A percentile compares a stretch with the other conserved stretches of the same genome.
These are phyloP conservation scores for Anacardium occidentale DNA, from an alignment of 345 rosid species.

Conservation along the genomic window DNA sequence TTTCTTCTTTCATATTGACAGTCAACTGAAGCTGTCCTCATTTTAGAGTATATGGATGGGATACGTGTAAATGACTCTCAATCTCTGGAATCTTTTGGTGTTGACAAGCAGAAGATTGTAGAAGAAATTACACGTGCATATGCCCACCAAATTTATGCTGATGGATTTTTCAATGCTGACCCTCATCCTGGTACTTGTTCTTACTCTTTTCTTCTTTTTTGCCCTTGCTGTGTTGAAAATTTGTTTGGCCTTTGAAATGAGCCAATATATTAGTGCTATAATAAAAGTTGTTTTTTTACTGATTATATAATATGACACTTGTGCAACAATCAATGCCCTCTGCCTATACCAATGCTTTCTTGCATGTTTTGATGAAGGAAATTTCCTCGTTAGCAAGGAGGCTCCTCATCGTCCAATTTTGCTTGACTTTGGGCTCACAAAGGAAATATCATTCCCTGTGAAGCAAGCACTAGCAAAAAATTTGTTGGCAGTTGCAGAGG, in stretches of 20 bases:
- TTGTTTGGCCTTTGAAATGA: neutral
- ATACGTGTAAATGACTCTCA: slow-evolving; percentile 81
- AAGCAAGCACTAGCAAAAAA: slow-evolving; percentile 95
- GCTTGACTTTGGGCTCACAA: slow-evolving; percentile 94
- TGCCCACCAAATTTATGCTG: slow-evolving; percentile 94
- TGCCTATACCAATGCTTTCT: slow-evolving; percentile 4
- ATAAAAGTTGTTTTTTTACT: neutral
- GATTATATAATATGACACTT: neutral
- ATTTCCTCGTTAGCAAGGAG: slow-evolving; percentile 92
- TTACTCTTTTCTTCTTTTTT: neutral
- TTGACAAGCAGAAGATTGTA: slow-evolving; percentile 72
- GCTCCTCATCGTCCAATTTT: slow-evolving; percentile 84
- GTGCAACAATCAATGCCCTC: neutral
- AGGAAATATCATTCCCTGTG: slow-evolving; percentile 64
- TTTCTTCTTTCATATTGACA: slow-evolving; percentile 35
- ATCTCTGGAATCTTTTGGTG: slow-evolving; percentile 70
- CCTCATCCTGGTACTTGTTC: slow-evolving; percentile 83
- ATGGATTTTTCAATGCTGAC: slow-evolving; percentile 96
- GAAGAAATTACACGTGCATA: no score
- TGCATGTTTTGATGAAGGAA: slow-evolving; percentile 51
- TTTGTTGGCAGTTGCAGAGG: slow-evolving; percentile 98
- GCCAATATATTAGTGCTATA: neutral
- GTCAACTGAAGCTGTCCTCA: slow-evolving; percentile 82
- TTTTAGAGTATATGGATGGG: slow-evolving; percentile 96
- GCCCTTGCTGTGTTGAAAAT: neutral